Conservation (phyloP, 371 early-diverging fungal genomes). For the Actinomortierella ambigua region DNA sequence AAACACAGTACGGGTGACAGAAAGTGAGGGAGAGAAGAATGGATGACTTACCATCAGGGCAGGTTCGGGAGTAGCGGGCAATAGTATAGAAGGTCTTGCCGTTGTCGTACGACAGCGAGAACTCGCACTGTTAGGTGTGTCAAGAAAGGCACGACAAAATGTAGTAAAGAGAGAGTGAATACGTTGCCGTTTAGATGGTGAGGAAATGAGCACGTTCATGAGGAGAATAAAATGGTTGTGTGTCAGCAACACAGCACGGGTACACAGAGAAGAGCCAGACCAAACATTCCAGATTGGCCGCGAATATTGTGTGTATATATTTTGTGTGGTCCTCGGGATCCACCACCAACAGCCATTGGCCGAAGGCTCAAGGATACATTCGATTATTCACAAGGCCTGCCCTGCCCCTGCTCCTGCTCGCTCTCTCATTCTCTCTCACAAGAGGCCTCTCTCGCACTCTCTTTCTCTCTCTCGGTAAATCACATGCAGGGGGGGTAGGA, state of each 20-base stretch:
- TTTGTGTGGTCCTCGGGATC: too few relatives aligned
- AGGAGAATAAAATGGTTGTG: too few relatives aligned
- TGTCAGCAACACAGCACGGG: too few relatives aligned
- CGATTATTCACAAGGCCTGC: too few relatives aligned
- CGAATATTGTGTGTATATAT: too few relatives aligned
- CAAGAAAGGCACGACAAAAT: not conserved
- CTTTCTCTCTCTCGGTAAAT: not conserved
- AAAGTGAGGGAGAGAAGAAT: constrained; percentile 5
- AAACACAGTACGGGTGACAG: too few relatives aligned
- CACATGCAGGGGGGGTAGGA: too few relatives aligned
- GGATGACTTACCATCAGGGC: constrained; percentile 45
- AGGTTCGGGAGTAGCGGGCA: constrained; percentile 53
- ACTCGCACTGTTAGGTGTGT: constrained; percentile 68
- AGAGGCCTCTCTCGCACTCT: not conserved
- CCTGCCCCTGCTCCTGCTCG: not conserved
- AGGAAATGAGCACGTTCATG: too few relatives aligned
- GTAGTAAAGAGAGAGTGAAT: not conserved
- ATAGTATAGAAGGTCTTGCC: constrained; percentile 65
- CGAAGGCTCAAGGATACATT: not conserved
- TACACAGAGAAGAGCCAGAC: too few relatives aligned
- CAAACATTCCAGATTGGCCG: too few relatives aligned
- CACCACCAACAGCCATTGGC: not conserved
- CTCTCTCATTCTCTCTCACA: not conserved
- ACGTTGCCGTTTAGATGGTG: too few relatives aligned
- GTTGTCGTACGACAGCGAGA: constrained; percentile 68